phyloP scores from a whole-genome alignment of 1,284 basidiomycete genomes.

The Malassezia equina region DNA sequence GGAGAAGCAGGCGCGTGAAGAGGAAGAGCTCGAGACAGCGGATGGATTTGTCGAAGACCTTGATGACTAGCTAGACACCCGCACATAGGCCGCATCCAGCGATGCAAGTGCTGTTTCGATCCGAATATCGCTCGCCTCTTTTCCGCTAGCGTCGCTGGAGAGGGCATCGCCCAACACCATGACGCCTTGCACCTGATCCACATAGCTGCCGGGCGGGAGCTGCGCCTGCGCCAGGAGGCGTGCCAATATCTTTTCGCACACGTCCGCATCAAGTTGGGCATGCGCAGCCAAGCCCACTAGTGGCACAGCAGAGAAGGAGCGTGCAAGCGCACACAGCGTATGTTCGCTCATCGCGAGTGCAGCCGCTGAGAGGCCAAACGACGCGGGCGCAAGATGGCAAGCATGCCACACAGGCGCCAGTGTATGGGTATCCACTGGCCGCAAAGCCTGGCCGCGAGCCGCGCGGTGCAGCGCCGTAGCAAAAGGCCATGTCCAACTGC shows the following conservation, averaged over 20 bases:
- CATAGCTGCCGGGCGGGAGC: not conserved
- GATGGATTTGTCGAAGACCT: conserved; percentile 24
- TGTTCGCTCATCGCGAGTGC: conserved; percentile 86
- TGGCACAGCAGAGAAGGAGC: conserved; percentile 47
- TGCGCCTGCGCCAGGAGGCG: not conserved
- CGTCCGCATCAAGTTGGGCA: not conserved
- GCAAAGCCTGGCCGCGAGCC: conserved; percentile 7
- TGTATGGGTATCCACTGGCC: not conserved
- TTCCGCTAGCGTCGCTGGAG: not conserved
- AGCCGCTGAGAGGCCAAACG: conserved; percentile 70
- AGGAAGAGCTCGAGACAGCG: conserved; percentile 18
- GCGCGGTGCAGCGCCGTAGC: conserved; percentile 67
- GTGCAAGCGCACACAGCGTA: conserved; percentile 86
- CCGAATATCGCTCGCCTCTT: not conserved
- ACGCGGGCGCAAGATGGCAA: conserved; percentile 54
- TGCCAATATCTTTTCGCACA: not conserved
- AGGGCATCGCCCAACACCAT: not conserved
- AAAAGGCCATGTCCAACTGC: conserved; percentile 65
- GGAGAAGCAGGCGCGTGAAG: conserved; percentile 30
- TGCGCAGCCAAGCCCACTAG: conserved; percentile 4
- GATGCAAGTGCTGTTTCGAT: not conserved
- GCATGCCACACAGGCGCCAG: conserved; percentile 48
- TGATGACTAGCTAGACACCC: conserved; percentile 17
- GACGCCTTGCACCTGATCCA: conserved; percentile 5
- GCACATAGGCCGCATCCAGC: conserved; percentile 7